A percentile compares a stretch with the other conserved stretches of the same genome.
Conservation (phyloP, 345 rosid species). For the Euphorbia peplus region DNA sequence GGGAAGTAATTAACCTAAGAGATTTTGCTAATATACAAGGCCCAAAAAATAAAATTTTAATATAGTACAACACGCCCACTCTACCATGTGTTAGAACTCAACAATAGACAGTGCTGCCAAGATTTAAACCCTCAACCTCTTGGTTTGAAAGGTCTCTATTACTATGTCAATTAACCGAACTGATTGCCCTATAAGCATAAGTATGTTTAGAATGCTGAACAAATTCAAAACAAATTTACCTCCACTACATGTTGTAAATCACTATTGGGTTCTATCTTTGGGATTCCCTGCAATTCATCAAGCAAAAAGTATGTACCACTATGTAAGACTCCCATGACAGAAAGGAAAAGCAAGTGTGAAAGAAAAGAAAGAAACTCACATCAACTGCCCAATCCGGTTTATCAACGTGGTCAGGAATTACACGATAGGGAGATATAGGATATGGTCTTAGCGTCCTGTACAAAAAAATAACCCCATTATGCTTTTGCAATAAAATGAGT, state of each 20-base stretch:
- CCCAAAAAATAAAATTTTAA: too few species aligned
- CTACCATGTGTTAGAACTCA: too few species aligned
- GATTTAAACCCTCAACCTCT: too few species aligned
- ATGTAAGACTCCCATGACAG: neutral
- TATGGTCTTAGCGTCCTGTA: conserved; percentile 71
- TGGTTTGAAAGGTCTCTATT: too few species aligned
- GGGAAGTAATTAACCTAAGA: too few species aligned
- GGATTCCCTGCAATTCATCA: conserved; percentile 56
- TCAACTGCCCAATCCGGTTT: conserved; percentile 91
- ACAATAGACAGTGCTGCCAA: too few species aligned
- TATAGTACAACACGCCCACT: too few species aligned
- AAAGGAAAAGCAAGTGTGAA: neutral
- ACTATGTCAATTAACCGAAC: too few species aligned
- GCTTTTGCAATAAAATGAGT: neutral
- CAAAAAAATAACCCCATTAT: neutral
- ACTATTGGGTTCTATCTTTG: conserved; percentile 83
- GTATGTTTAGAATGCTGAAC: neutral
- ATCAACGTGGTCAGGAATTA: conserved; percentile 62
- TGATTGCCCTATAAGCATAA: neutral
- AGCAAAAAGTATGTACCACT: neutral
- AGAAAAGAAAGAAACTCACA: conserved; percentile 42
- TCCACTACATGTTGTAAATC: conserved; percentile 82
- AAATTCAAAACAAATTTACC: conserved; percentile 37
- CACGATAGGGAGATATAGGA: conserved; percentile 62
- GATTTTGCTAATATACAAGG: too few species aligned